Evolutionary conservation across 2,329 filamentous ascomycete genomes (phyloP), one percentile per base, ranked within the genome.

Genomic region (Coniosporium uncinatum): DNA sequence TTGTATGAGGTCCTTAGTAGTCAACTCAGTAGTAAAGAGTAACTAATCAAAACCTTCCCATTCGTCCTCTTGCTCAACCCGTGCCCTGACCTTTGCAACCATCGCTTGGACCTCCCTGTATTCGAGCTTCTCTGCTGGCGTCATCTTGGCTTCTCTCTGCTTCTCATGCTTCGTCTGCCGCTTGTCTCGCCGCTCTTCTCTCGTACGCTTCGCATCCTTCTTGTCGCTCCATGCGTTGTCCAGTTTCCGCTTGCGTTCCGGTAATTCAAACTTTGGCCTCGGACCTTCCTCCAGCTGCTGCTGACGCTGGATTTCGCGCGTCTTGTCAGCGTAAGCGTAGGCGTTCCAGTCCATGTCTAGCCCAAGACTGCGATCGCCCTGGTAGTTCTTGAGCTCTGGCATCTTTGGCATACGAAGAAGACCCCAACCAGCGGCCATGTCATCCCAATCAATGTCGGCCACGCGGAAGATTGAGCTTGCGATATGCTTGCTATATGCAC

Each of bases 401-500:
- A 98, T 98, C 57, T 85, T 88, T 4, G 93, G 93, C 48, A 97
- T 73, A 39, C 82, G 82, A 2, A 96, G 71, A 1, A 98, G 71
- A 2, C 88, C 93, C 88, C 91, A 98, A 1, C 84, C 85, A 41
- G 79, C 73, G 1, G 82, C 91, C 1, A 93, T 72, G 40, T 89
- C 84, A 4, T 75, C 67, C 93, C 93, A 98, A 59, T 95, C 83
- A 14, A 96, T 72, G 53, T 94, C 88, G 3, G 73, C 62, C 2
- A 88, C 70, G 11, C 85, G 80, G 70, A 98, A 98, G 50, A 98
- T 97, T 54, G 88, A 94, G 45, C 80, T 83, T 1, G 91, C 89
- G 50, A 90, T 81, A 55, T 97, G 93, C 54, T 93, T 94, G 57
- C 80, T 85, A 66, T 97, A 97, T 50, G 87, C 85, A 57, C 89